Evolutionary conservation across 2,329 filamentous ascomycete genomes (phyloP).

Genomic region (Cladosporium sp.): DNA sequence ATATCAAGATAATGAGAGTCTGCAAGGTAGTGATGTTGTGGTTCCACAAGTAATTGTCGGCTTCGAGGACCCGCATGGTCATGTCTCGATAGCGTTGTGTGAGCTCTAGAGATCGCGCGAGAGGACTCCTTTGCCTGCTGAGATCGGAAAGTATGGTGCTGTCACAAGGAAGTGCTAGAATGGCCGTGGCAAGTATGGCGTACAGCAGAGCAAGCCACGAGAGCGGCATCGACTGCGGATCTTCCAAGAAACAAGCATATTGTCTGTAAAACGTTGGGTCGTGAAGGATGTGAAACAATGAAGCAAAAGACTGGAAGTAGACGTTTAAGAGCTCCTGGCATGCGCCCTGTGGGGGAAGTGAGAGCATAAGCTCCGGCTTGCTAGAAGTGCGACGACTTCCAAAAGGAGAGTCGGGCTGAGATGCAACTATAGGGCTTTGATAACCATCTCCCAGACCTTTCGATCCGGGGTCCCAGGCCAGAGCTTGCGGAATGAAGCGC

Average conservation of each 20-base stretch:
- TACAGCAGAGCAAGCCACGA: conserved; percentile 40
- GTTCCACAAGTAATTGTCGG: conserved; percentile 36
- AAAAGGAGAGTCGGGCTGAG: background rate
- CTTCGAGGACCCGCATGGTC: conserved; percentile 36
- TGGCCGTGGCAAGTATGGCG: conserved; percentile 36
- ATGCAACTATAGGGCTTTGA: background rate
- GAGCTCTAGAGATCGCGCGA: conserved; percentile 34
- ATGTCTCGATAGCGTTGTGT: conserved; percentile 36
- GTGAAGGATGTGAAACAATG: conserved; percentile 40
- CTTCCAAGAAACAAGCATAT: conserved; percentile 36
- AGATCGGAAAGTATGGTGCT: conserved; percentile 24
- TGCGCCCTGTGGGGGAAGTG: background rate
- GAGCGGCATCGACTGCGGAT: conserved; percentile 32
- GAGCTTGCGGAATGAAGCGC: background rate
- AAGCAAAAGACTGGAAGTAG: conserved; percentile 21
- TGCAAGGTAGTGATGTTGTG: conserved; percentile 40
- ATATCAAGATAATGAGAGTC: conserved; percentile 37
- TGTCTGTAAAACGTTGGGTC: conserved; percentile 38
- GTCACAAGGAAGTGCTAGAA: conserved; percentile 19
- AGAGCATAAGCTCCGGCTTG: background rate
- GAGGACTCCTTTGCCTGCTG: conserved; percentile 34
- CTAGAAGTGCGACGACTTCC: background rate
- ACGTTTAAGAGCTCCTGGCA: conserved; percentile 30
- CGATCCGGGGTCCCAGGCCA: background rate
- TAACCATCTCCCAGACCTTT: background rate